Base-by-base conservation (phyloP, 495 filamentous ascomycete species). In the Lasiosphaeria miniovina region DNA sequence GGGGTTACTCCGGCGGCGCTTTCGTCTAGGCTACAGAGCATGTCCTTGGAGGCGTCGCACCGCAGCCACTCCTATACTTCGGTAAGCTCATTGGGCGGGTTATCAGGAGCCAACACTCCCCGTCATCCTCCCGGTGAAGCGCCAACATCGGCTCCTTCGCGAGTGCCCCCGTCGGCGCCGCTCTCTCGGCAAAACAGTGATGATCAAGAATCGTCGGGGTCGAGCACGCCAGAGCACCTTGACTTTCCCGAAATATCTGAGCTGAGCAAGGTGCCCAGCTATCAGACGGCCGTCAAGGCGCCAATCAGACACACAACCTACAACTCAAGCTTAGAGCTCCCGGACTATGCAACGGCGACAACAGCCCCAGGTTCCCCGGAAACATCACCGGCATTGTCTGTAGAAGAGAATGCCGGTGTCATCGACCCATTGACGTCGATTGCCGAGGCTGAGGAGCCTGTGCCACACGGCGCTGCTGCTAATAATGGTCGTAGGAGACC, bases 211-310 rank as follows among this genome's bases (percentile, higher is more conserved):
- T 66, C 65, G 49, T 51, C 63, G 5, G 64, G 60, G 6, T 62
- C 60, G 17, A 43, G 56, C 38, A 64, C 63, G 15, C 84, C 87
- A 15, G 84, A 84, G 61, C 84, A 88, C 56, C 76, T 83, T 32
- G 87, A 90, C 60, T 85, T 79, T 55, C 72, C 79, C 32, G 84
- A 88, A 62, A 74, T 87, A 36, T 82, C 84, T 57, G 78, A 81
- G 43, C 74, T 93, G 17, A 87, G 81, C 63, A 88, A 86, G 53
- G 89, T 94, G 7, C 91, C 91, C 4, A 91, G 87, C 53, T 96
- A 96, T 69, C 77, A 82, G 4, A 93, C 91, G 11, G 91, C 91
- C 0, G 79, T 92, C 15, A 83, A 80, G 49, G 78, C 84, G 0
- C 80, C 69, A 9, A 61, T 82, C 9, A 74, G 84, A 14, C 79